These are phyloP conservation scores for Alopecurus myosuroides DNA, from an alignment of 176 grass and related monocot species.

Conservation along the genomic window DNA sequence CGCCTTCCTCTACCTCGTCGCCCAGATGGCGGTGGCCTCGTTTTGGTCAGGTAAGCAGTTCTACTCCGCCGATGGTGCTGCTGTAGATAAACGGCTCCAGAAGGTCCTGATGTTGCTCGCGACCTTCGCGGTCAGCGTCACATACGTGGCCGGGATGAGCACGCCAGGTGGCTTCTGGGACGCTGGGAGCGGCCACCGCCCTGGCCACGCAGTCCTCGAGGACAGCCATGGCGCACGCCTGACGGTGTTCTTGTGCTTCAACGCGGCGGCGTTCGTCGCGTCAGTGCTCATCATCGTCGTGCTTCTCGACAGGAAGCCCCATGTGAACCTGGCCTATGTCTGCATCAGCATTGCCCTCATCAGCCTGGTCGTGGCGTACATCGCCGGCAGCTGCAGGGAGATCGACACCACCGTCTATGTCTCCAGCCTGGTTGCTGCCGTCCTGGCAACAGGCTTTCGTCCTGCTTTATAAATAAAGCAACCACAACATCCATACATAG, in stretches of 20 bases:
- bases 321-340: neutral
- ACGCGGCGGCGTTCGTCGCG: conserved; percentile 18
- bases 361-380: conserved; percentile 9
- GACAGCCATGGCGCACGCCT: neutral
- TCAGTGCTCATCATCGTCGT: conserved; percentile 21
- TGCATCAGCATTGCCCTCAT: neutral
- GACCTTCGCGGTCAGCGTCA: conserved; percentile 12
- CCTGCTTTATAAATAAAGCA: too few species aligned
- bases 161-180: conserved; percentile 28
- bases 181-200: neutral
- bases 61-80: too few species aligned
- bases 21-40: neutral
- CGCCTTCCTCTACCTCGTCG: neutral
- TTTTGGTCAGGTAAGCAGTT: neutral
- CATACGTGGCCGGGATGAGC: conserved; percentile 32
- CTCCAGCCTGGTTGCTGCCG: neutral
- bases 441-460: too few species aligned
- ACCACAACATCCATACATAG: too few species aligned
- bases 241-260: conserved; percentile 24
- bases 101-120: conserved; percentile 39
- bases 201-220: neutral
- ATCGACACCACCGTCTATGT: neutral
- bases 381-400: conserved; percentile 11
- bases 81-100: neutral
- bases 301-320: conserved; percentile 9